These are phyloP conservation scores for Nothomitra cinnamomea DNA, from an alignment of 2,329 filamentous ascomycete species.

Conservation along the genomic window DNA sequence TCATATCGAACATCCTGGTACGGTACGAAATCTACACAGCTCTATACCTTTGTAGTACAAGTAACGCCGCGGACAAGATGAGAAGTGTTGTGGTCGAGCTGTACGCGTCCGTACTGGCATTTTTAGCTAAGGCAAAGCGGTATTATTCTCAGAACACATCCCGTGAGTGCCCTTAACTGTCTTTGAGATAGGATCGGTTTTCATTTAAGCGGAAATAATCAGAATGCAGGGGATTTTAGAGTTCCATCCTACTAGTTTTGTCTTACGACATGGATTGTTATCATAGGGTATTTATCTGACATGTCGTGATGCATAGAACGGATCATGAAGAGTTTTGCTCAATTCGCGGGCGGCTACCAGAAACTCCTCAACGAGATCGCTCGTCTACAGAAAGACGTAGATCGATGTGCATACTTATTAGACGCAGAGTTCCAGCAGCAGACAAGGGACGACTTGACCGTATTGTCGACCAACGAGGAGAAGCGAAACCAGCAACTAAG, in stretches of 20 bases:
- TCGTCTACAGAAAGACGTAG: not conserved
- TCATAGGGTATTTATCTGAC: not conserved
- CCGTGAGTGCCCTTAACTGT: not conserved
- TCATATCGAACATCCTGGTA: constrained; percentile 10
- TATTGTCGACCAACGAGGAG: not conserved
- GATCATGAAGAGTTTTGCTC: not conserved
- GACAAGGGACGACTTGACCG: not conserved
- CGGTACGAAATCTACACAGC: constrained; percentile 5
- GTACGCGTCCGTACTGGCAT: not conserved
- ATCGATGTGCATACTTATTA: not conserved
- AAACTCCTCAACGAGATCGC: not conserved
- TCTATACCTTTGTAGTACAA: not conserved
- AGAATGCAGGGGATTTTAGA: too few relatives aligned
- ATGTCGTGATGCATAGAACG: not conserved
- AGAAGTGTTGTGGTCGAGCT: not conserved
- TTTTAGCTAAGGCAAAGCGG: not conserved
- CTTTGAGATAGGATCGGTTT: too few relatives aligned
- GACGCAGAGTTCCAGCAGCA: not conserved
- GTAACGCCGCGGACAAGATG: not conserved
- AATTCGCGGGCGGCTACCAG: not conserved
- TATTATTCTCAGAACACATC: not conserved
- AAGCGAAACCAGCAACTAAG: not conserved
- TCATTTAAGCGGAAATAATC: too few relatives aligned
- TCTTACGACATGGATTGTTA: not conserved
- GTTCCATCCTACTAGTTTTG: too few relatives aligned